Conservation (phyloP, 176 grass and related monocot species). For the Lolium perenne region DNA sequence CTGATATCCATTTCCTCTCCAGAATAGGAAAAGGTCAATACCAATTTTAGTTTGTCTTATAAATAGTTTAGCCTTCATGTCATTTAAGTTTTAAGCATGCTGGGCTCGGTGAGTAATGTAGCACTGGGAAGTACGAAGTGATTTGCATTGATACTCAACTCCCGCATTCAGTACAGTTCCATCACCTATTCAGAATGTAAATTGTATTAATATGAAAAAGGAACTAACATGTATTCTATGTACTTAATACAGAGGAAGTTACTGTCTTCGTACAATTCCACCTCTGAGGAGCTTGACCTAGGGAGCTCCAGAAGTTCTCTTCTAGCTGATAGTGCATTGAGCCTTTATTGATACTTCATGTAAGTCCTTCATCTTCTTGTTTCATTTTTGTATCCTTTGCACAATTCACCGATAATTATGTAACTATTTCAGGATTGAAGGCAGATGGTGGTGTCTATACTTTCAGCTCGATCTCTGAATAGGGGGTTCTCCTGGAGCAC, state of each 20-base stretch:
- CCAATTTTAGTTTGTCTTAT: conserved; percentile 1
- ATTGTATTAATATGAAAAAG: conserved; percentile 29
- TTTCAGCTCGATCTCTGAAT: conserved; percentile 29
- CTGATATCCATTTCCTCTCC: conserved; percentile 19
- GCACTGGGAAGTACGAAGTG: background rate
- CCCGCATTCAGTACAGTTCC: background rate
- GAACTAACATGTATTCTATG: conserved; percentile 36
- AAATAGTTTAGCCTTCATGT: background rate
- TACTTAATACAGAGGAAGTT: conserved; percentile 74
- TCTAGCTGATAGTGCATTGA: conserved; percentile 57
- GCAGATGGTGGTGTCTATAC: conserved; percentile 38
- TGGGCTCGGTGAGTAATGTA: conserved; percentile 6
- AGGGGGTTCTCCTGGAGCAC: conserved; percentile 21
- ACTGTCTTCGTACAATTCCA: conserved; percentile 55
- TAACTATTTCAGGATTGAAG: conserved; percentile 60
- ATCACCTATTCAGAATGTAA: conserved; percentile 16
- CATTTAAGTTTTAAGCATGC: conserved; percentile 4
- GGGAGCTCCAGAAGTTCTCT: conserved; percentile 53
- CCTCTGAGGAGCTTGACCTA: conserved; percentile 50
- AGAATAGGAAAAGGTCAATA: background rate
- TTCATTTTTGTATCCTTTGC: background rate
- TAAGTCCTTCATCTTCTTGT: conserved; percentile 47
- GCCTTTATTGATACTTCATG: conserved; percentile 51
- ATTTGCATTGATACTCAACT: conserved; percentile 28
- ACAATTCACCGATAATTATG: conserved; percentile 25